Evolutionary conservation across 306 rosid species (phyloP), one percentile per base, ranked within the genome.

Genomic region (Arachis stenosperma): DNA sequence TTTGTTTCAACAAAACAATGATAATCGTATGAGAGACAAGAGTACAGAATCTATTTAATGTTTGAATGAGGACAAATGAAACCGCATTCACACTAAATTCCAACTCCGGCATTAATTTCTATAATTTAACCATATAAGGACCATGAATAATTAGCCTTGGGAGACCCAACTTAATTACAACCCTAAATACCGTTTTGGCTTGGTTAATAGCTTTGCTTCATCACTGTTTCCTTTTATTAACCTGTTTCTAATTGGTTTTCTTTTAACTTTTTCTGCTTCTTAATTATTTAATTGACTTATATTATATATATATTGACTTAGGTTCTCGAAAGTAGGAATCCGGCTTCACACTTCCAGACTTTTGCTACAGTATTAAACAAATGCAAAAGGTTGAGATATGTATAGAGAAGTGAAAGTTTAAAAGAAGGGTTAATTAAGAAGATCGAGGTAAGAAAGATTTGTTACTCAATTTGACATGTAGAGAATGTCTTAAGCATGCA

Each of bases 51-150:
- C 83, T 87, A 57, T 15, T 13, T 43, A 76, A 57, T 60, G 75
- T 10, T 11, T 77, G 67, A 83, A 81, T 52, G 73, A 40, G 76
- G 84, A 85, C 95, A 87, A 85, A 69, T 22, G 81, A 79, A 85
- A 79, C 63, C 75, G 70, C 75, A 85, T 60, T 71, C 79, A 77
- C 77, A 63, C 71, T 60, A 77, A 71, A 75, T n/a, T 75, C 75
- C 73, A 75, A 4, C 39, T 43, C 63, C 54, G 56, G 65, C 41
- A 50, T 54, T 79, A 72, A 61, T 75, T 84, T 84, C 75, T 72
- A 53, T 70, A 50, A 22, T 22, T 48, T 73, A 77, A 77, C 27
- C 27, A 22, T 22, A 0, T 22, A 22, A 22, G 27, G 27, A 33
- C 37, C 3, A 33, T 33, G 71, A 86, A 79, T 70, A 81, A 77